Base-by-base conservation (phyloP, 192 early-diverging fungal genomes). In the Rhizophlyctis rosea region DNA sequence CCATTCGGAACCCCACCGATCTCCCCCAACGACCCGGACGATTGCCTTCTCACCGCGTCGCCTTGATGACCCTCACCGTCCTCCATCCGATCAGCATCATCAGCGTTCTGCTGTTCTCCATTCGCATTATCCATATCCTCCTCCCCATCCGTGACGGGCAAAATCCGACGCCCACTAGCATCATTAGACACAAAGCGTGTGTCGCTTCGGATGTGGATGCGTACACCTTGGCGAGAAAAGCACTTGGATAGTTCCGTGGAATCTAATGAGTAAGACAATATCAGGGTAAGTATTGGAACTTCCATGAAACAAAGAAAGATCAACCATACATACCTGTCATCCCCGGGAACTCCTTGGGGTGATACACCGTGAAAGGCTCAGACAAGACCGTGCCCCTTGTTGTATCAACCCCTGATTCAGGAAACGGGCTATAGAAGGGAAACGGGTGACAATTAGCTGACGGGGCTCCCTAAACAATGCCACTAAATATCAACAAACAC, bases 271-370 rank as follows among this genome's bases (percentile, higher is more conserved):
- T 5, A 34, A 34, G 14, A 14, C 4, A 57, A 9, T 23, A 47
- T 24, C 49, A 54, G 7, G 7, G 39, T 50, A 5, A 14, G 11
- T 7, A 30, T 27, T 7, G 30, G n/a, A 4, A 63, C 11, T n/a
- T 7, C 28, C 21, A 24, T 18, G 5, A 50, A 50, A 50, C 4
- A 21, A 28, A 13, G 29, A 63, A 59, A 24, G 32, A 36, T 33
- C 7, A 23, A 16, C 48, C 35, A n/a, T n/a, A n/a, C n/a, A n/a
- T 59, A 67, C 65, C 65, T 18, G 55, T 30, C 67, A 75, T 62
- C 21, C 73, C 73, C 23, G 73, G 73, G 64, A 75, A 75, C 34
- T 61, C 62, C 47, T 70, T 70, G 39, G 73, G 64, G 48, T 34
- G 53, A 51, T 69, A 70, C 31, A 70, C 68, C 21, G 9, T 48